phyloP scores from a whole-genome alignment of 1,284 basidiomycete species.

The Rhodotorula sp. region DNA sequence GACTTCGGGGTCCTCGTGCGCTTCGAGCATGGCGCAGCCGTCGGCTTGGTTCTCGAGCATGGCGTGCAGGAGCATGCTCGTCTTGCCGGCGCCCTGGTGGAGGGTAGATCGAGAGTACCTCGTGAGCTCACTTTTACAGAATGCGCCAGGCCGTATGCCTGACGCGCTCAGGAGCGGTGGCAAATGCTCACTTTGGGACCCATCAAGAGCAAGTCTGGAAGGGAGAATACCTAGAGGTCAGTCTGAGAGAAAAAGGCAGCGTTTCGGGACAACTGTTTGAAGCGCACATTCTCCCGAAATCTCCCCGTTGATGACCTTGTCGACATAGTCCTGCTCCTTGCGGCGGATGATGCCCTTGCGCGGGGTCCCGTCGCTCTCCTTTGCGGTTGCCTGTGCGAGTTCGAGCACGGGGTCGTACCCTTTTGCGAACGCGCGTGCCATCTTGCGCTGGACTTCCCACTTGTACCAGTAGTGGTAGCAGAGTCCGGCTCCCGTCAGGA shows the following conservation, averaged over 20 bases:
- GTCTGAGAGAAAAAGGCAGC: neutral
- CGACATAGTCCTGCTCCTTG: conserved; percentile 43
- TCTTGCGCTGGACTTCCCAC: conserved; percentile 44
- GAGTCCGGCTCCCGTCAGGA: conserved; percentile 22
- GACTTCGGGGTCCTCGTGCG: conserved; percentile 45
- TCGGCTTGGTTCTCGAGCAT: conserved; percentile 41
- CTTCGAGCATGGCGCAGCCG: conserved; percentile 44
- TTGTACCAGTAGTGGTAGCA: conserved; percentile 43
- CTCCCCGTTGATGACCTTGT: conserved; percentile 42
- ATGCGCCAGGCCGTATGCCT: too few relatives aligned
- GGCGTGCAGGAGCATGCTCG: conserved; percentile 35
- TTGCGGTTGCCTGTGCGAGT: conserved; percentile 34
- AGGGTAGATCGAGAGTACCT: neutral
- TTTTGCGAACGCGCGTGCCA: conserved; percentile 40
- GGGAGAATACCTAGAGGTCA: neutral
- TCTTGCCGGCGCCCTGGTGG: conserved; percentile 43
- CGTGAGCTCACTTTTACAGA: too few relatives aligned
- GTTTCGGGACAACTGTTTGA: too few relatives aligned
- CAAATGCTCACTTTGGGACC: neutral
- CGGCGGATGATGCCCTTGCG: conserved; percentile 33
- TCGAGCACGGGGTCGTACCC: conserved; percentile 45
- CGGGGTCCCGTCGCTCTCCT: conserved; percentile 17
- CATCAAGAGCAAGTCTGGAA: conserved; percentile 39
- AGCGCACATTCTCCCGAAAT: conserved; percentile 39
- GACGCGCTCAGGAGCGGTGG: neutral